Evolutionary conservation across 108 stramenopile genomes (phyloP), one percentile per base, ranked within the genome.

Genomic region (Schizochytrium sp.): DNA sequence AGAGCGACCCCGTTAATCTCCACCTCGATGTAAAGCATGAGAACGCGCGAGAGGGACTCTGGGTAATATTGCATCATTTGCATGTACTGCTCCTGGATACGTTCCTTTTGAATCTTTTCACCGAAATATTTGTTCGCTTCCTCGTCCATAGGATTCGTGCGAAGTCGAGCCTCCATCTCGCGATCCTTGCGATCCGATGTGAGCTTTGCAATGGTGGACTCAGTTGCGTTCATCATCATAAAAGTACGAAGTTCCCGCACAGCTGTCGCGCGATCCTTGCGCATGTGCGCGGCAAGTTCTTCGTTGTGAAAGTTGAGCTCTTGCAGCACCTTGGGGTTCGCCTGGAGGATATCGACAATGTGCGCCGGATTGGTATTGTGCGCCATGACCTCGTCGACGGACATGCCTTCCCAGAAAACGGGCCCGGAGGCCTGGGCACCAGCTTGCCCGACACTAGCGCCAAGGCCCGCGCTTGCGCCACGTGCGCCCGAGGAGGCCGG

Each of bases 21-120:
- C 58, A 96, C 95, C 83, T 96, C 93, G 44, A 99, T 94, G 92
- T 99, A 99, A 63, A 99, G 93, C 98, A 99, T 99, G n/a, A 96
- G 88, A 3, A 99, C 98, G 4, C 94, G 90, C n/a, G 96, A 96
- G 94, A 99, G 96, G 44, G 93, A 89, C 91, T 99, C 98, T 12
- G 98, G 98, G 91, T 96, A 96, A 83, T 97, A 96, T 88, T 98
- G 94, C 97, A 98, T 91, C 51, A 93, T 93, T 88, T 87, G 53
- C 71, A 83, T 90, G 44, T 90, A 90, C 59, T 91, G 92, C 48
- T 76, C 91, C 60, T 93, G 47, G 45, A 94, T 89, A 0, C 90
- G 90, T 16, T 88, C 58, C 58, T 89, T 55, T 72, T 92, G 92
- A 34, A 95, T 91, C 88, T 96, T 93, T 23, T 95, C 90, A 5